Conservation (phyloP, 1,284 basidiomycete genomes). For the Irpex sp. region DNA sequence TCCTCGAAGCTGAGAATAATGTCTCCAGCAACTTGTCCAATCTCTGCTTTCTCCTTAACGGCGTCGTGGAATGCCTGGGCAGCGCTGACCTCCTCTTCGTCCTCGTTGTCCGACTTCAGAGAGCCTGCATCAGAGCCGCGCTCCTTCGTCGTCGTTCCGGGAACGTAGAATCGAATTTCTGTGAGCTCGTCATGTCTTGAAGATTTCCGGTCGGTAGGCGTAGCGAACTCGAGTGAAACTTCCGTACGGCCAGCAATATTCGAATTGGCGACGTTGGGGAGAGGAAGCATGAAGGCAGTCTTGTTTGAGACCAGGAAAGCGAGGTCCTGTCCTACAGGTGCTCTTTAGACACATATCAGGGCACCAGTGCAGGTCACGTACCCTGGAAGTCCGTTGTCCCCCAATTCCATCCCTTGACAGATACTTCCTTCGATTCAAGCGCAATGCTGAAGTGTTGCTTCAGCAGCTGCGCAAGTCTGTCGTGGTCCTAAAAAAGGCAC, state of each 20-base stretch:
- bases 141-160: slow-evolving; percentile 72
- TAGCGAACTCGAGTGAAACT: slow-evolving; percentile 92
- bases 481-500: slow-evolving; percentile 62
- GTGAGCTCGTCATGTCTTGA: slow-evolving; percentile 80
- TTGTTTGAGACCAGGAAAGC: slow-evolving; percentile 91
- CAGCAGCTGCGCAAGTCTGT: slow-evolving; percentile 70
- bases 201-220: slow-evolving; percentile 44
- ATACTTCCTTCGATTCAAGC: slow-evolving; percentile 84
- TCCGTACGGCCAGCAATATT: slow-evolving; percentile 98
- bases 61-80: slow-evolving; percentile 96
- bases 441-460: slow-evolving; percentile 86
- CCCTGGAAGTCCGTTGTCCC: slow-evolving; percentile 93
- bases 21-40: slow-evolving; percentile 90
- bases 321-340: slow-evolving; percentile 73
- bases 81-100: slow-evolving; percentile 77
- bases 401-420: slow-evolving; percentile 99
- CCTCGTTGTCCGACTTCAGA: slow-evolving; percentile 66
- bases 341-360: not conserved
- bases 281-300: slow-evolving; percentile 89
- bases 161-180: slow-evolving; percentile 96
- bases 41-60: slow-evolving; percentile 96
- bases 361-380: slow-evolving; percentile 30
- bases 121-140: slow-evolving; percentile 78
- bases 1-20: slow-evolving; percentile 96
- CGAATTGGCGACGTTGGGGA: slow-evolving; percentile 89